Percentiles rank a stretch among this genome's conserved stretches.
Conservation (phyloP, 331 rosid species). For the Arachis monticola region DNA sequence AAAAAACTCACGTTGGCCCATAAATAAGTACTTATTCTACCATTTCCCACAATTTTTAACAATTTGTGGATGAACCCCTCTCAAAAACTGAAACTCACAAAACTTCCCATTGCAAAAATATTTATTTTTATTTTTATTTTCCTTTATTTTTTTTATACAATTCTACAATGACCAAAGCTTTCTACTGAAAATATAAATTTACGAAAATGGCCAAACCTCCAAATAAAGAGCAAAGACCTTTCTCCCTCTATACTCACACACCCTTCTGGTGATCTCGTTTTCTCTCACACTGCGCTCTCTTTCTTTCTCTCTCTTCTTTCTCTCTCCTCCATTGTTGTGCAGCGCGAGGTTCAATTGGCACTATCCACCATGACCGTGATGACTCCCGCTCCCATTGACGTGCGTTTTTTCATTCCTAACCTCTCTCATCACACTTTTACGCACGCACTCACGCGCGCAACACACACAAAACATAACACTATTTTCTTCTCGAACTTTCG, state of each 20-base stretch:
- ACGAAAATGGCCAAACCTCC: slow-evolving; percentile 41
- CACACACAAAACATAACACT: neutral
- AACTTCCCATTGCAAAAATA: no score
- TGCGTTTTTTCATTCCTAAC: slow-evolving; percentile 39
- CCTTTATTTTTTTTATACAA: no score
- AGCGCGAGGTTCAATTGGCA: slow-evolving; percentile 42
- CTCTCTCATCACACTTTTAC: neutral
- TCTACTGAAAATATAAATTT: slow-evolving; percentile 28
- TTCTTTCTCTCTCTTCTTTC: slow-evolving; percentile 7
- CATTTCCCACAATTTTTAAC: neutral
- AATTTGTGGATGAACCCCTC: neutral
- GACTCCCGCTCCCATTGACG: slow-evolving; percentile 81
- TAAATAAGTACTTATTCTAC: neutral
- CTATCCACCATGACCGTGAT: slow-evolving; percentile 63
- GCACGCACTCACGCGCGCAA: neutral
- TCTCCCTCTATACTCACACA: slow-evolving; percentile 22
- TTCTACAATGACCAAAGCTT: neutral
- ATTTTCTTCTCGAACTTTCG: slow-evolving; percentile 26
- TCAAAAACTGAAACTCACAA: no score
- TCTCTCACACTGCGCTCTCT: slow-evolving; percentile 31
- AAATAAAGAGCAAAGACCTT: slow-evolving; percentile 43
- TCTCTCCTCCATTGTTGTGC: slow-evolving; percentile 42
- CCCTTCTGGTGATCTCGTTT: slow-evolving; percentile 56
- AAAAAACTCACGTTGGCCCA: no score
- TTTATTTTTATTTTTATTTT: no score